phyloP scores from a whole-genome alignment of 371 early-diverging fungal genomes.

The Mortierella sp. region DNA sequence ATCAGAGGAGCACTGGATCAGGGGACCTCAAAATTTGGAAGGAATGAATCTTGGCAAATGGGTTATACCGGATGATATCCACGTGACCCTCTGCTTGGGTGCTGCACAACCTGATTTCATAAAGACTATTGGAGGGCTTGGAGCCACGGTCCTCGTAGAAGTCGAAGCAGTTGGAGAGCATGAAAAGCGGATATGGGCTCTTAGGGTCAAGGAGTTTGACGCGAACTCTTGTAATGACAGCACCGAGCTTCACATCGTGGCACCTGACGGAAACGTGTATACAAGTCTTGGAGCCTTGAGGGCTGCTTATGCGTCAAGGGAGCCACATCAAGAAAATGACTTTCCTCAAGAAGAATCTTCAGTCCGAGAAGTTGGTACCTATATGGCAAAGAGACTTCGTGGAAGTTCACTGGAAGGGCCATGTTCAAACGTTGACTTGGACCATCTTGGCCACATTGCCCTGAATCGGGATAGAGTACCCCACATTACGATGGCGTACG shows the following conservation, averaged over 20 bases:
- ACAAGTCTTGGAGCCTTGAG: slow-evolving; percentile 16
- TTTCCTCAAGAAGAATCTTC: neutral
- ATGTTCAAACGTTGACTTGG: slow-evolving; percentile 17
- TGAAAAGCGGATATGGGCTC: slow-evolving; percentile 39
- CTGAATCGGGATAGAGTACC: slow-evolving; percentile 7
- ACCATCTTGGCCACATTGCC: slow-evolving; percentile 24
- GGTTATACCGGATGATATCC: slow-evolving; percentile 47
- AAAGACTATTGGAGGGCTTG: slow-evolving; percentile 32
- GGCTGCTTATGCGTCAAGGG: slow-evolving; percentile 1
- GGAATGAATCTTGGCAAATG: slow-evolving; percentile 27
- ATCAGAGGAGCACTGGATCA: slow-evolving; percentile 8
- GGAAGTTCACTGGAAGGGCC: neutral
- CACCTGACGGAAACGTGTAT: slow-evolving; percentile 35
- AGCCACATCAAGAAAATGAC: neutral
- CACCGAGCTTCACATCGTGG: slow-evolving; percentile 18
- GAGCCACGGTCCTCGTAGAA: slow-evolving; percentile 46
- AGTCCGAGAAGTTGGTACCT: neutral
- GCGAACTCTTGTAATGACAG: neutral
- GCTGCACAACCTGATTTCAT: slow-evolving; percentile 14
- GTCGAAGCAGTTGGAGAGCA: slow-evolving; percentile 29
- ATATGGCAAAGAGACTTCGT: neutral
- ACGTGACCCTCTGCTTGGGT: slow-evolving; percentile 42
- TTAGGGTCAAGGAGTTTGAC: slow-evolving; percentile 43
- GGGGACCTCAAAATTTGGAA: slow-evolving; percentile 18
- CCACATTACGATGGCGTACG: slow-evolving; percentile 47